These are phyloP conservation scores for Podaxis sp. DNA, from an alignment of 768 basidiomycete species.

Conservation along the genomic window DNA sequence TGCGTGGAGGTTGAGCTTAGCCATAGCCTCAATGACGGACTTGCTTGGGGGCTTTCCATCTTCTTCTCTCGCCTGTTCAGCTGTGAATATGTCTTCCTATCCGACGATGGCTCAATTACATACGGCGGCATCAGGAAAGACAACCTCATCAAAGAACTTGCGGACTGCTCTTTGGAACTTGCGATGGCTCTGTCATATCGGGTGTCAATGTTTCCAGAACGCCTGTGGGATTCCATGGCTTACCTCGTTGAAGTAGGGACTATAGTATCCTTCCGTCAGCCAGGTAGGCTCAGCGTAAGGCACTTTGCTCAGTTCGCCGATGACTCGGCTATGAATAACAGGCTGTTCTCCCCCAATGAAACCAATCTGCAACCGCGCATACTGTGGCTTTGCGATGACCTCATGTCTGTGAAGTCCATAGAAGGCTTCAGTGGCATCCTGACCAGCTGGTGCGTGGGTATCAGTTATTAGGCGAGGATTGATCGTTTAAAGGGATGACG, in stretches of 20 bases:
- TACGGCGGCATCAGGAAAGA: slow-evolving; percentile 56
- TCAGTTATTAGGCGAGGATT: background rate
- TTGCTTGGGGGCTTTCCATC: slow-evolving; percentile 88
- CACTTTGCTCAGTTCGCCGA: slow-evolving; percentile 71
- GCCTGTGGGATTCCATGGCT: slow-evolving; percentile 26
- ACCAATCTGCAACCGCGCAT: slow-evolving; percentile 75
- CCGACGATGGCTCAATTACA: slow-evolving; percentile 11
- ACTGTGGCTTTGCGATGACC: slow-evolving; percentile 79
- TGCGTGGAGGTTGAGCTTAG: slow-evolving; percentile 71
- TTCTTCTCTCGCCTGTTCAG: slow-evolving; percentile 69
- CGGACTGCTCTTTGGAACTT: slow-evolving; percentile 63
- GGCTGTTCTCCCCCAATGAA: slow-evolving; percentile 66
- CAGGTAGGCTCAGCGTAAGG: slow-evolving; percentile 94
- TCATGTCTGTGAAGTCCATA: slow-evolving; percentile 90
- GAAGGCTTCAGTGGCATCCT: slow-evolving; percentile 90
- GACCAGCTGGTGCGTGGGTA: slow-evolving; percentile 55
- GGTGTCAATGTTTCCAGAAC: slow-evolving; percentile 3
- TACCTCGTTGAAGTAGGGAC: slow-evolving; percentile 77
- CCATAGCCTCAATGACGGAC: slow-evolving; percentile 77
- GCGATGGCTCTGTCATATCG: slow-evolving; percentile 53
- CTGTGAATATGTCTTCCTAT: background rate
- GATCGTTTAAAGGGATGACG: slow-evolving; percentile 24
- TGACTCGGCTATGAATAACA: slow-evolving; percentile 52
- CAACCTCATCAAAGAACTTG: slow-evolving; percentile 70
- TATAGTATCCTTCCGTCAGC: slow-evolving; percentile 63